Base-by-base conservation (phyloP, 2,329 filamentous ascomycete species). In the Fusarium proliferatum region DNA sequence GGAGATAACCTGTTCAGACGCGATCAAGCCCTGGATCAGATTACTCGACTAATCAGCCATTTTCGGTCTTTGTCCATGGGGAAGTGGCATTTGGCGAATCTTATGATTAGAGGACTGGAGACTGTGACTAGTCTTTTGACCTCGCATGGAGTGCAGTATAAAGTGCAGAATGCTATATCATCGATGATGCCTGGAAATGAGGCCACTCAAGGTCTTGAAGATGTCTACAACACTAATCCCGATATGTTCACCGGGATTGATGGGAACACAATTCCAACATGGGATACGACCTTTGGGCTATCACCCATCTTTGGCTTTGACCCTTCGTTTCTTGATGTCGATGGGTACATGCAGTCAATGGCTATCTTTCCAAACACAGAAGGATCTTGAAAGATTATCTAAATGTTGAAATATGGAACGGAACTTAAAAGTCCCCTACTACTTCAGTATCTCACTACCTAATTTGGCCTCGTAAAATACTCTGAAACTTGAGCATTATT, bases 81-180 rank as follows among this genome's bases (percentile, higher is more conserved):
- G 0, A 84, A 83, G 39, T 86, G 82, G 80, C 85, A 87, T 55
- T 73, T 87, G 6, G 83, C 84, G 2, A 82, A 85, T 41, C 78
- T 86, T 3, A 86, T 87, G 84, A 84, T 83, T 1, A 80, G 82
- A 7, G 85, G 85, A 0, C 72, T 87, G 9, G 85, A 86, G 57
- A 85, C 67, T 36, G 67, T 69, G 3, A 69, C 59, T 0, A 69
- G 43, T 38, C 34, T 69, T 2, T 46, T 69, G 10, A 69, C 59
- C 0, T 49, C 67, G 1, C 41, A 57, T 13, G 51, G 59, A 0
- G 30, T 21, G 4, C 41, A 38, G n/a, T 39, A 64, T 13, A 64
- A 57, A 46, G 4, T 21, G 10, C 65, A 64, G 13, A 53, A 48
- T 19, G 21, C 45, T 2, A 41, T 69, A 3, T n/a, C 62, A 1